Conservation (phyloP, 1,284 basidiomycete species). For the Ustilago cynodontis region DNA sequence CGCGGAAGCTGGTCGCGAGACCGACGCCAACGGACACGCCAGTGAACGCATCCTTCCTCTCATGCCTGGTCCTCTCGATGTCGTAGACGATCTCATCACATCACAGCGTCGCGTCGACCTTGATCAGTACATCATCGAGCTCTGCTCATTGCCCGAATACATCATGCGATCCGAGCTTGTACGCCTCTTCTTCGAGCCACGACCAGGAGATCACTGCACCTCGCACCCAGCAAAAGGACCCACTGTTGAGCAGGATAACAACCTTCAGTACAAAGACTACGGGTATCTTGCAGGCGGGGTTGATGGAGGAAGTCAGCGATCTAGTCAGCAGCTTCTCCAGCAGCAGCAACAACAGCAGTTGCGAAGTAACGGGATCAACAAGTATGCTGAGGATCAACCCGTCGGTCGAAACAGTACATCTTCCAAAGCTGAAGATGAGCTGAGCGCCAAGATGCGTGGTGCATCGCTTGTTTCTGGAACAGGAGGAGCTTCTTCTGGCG, state of each 20-base stretch:
- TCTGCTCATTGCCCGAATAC: slow-evolving; percentile 81
- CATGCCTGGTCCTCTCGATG: slow-evolving; percentile 89
- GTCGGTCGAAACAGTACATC: slow-evolving; percentile 38
- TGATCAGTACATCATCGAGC: slow-evolving; percentile 85
- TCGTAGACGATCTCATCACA: slow-evolving; percentile 88
- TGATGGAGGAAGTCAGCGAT: slow-evolving; percentile 12
- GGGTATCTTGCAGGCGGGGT: slow-evolving; percentile 38
- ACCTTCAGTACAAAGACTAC: slow-evolving; percentile 45
- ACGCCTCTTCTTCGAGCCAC: slow-evolving; percentile 85
- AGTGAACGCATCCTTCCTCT: slow-evolving; percentile 84
- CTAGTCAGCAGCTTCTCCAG: slow-evolving; percentile 20
- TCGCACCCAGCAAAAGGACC: slow-evolving; percentile 41
- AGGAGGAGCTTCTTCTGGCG: slow-evolving; percentile 19
- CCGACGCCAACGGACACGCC: slow-evolving; percentile 69
- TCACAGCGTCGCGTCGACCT: slow-evolving; percentile 84
- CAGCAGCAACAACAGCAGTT: slow-evolving; percentile 14
- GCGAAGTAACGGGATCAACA: slow-evolving; percentile 37
- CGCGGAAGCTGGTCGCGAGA: slow-evolving; percentile 46
- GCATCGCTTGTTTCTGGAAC: slow-evolving; percentile 31
- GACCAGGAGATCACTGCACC: slow-evolving; percentile 80
- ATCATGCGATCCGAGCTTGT: slow-evolving; percentile 85
- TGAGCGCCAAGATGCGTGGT: slow-evolving; percentile 38
- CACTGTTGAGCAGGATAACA: slow-evolving; percentile 21
- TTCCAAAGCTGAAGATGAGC: slow-evolving; percentile 36
- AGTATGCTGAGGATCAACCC: slow-evolving; percentile 50